These are phyloP conservation scores for Nicotiana paniculata DNA, from an alignment of 257 asterid genomes.

Conservation along the genomic window DNA sequence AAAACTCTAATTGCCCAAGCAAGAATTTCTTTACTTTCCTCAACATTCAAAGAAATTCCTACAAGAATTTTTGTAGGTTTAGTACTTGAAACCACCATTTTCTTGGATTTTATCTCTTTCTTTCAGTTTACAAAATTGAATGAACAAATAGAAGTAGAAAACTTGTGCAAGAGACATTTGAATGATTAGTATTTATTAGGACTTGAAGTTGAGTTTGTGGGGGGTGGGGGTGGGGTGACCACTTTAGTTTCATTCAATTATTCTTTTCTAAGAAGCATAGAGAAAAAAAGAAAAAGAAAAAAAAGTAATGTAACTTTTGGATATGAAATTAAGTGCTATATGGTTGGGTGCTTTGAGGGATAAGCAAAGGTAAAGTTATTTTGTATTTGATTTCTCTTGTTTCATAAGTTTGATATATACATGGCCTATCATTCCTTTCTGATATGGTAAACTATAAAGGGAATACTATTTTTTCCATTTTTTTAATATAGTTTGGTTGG, in stretches of 20 bases:
- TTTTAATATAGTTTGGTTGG: conserved; percentile 39
- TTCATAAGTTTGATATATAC: conserved; percentile 30
- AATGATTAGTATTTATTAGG: conserved; percentile 10
- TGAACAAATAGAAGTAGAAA: neutral
- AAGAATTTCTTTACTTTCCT: conserved; percentile 51
- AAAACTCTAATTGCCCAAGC: conserved; percentile 49
- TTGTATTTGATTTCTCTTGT: conserved; percentile 55
- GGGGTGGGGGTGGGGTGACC: conserved; percentile 15
- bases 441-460: neutral
- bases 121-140: neutral
- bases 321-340: conserved; percentile 39
- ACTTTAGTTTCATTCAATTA: conserved; percentile 28
- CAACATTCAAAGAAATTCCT: conserved; percentile 56
- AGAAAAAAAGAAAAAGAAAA: neutral
- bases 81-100: conserved; percentile 27
- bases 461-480: neutral
- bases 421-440: neutral
- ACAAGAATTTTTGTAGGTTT: conserved; percentile 50
- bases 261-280: conserved; percentile 53
- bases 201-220: neutral
- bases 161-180: neutral
- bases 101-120: neutral
- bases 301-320: conserved; percentile 23
- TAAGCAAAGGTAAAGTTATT: conserved; percentile 70
- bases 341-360: conserved; percentile 72